Conservation (phyloP, 208 protist species). For the Angomonas deanei region DNA sequence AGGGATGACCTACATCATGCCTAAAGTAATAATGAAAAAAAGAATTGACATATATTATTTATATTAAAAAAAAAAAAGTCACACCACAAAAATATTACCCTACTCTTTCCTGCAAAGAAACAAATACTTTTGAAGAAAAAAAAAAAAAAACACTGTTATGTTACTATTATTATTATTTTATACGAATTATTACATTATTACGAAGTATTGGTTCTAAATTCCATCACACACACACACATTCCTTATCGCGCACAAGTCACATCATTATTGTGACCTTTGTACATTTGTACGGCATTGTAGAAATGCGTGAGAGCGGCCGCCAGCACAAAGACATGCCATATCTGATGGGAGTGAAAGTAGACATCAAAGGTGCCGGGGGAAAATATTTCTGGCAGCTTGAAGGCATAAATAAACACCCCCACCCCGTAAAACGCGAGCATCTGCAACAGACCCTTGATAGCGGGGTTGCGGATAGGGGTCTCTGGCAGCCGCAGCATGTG, state of each 20-base stretch:
- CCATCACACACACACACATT: no score
- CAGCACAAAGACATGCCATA: conserved; percentile 84
- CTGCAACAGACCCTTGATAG: conserved; percentile 42
- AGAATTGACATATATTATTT: background rate
- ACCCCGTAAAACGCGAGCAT: conserved; percentile 72
- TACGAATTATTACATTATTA: background rate
- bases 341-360: conserved; percentile 65
- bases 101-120: conserved; percentile 3
- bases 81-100: background rate
- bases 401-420: conserved; percentile 78
- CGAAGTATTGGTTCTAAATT: no score
- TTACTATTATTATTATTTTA: background rate
- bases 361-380: conserved; percentile 69
- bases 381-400: conserved; percentile 69
- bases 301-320: conserved; percentile 68
- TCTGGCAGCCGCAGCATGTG: conserved; percentile 55
- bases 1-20: no score
- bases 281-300: conserved; percentile 64
- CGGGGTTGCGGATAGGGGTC: conserved; percentile 25
- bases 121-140: background rate
- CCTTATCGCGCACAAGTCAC: no score
- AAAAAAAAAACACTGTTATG: background rate
- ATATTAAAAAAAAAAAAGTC: conserved; percentile 7
- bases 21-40: background rate
- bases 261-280: conserved; percentile 41